Conservation (phyloP, 805 yeast species). For the Ogataea pini region DNA sequence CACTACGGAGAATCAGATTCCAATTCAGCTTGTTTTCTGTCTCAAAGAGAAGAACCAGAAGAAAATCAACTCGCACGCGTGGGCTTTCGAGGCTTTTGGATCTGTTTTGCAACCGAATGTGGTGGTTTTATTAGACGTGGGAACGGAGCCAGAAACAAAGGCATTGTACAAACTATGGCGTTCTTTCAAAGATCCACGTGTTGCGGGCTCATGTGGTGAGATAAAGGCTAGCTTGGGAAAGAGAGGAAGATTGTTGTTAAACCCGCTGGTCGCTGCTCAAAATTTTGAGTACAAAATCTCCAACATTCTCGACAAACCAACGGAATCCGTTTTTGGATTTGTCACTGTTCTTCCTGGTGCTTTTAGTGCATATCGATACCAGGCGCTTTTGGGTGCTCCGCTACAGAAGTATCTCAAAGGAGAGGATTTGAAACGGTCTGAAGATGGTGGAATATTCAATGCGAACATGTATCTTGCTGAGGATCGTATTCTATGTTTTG, state of each 20-base stretch:
- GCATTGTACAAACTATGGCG: slow-evolving; percentile 90
- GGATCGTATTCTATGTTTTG: slow-evolving; percentile 93
- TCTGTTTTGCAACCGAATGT: slow-evolving; percentile 80
- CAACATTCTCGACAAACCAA: slow-evolving; percentile 91
- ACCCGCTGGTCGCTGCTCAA: slow-evolving; percentile 94
- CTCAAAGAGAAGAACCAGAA: slow-evolving; percentile 85
- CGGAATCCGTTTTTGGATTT: slow-evolving; percentile 93
- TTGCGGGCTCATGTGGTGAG: slow-evolving; percentile 98
- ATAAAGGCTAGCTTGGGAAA: slow-evolving; percentile 82
- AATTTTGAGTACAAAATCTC: slow-evolving; percentile 96
- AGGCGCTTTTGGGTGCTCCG: slow-evolving; percentile 82
- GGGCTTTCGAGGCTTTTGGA: slow-evolving; percentile 95
- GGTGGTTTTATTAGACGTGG: slow-evolving; percentile 86
- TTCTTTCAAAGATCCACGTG: slow-evolving; percentile 72
- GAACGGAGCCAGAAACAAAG: slow-evolving; percentile 85
- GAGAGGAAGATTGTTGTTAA: slow-evolving; percentile 49
- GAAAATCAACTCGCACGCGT: slow-evolving; percentile 92
- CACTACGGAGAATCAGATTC: slow-evolving; percentile 64
- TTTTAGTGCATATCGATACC: slow-evolving; percentile 88
- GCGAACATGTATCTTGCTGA: slow-evolving; percentile 97
- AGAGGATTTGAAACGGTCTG: slow-evolving; percentile 68
- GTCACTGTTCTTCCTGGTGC: slow-evolving; percentile 96
- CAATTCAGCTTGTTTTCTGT: slow-evolving; percentile 87
- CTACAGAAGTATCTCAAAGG: slow-evolving; percentile 90
- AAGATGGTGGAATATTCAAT: slow-evolving; percentile 78